Evolutionary conservation across 768 basidiomycete species (phyloP), one percentile per base, ranked within the genome.

Genomic region (Suillus sp.): DNA sequence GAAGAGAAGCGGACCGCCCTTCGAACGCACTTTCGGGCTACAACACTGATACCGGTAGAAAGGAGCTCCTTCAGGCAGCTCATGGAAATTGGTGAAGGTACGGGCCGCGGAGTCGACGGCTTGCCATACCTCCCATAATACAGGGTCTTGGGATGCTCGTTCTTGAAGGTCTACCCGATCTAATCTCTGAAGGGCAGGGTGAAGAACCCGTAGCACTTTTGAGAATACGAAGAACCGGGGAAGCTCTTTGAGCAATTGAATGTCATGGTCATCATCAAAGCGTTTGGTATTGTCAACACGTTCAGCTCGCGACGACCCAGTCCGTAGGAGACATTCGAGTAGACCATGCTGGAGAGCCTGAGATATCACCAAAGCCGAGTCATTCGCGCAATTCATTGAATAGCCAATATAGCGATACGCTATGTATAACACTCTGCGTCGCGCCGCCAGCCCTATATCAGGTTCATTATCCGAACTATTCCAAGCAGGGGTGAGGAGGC

Each of bases 391-490:
- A 37, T 61, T 61, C 51, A 61, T 61, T 14, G 60, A 54, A 37
- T 61, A 57, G 55, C 37, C 54, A 10, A 61, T 61, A 57, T 61
- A 61, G 37, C 48, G 53, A 57, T 61, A 61, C 25, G 51, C 60
- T 18, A 57, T 61, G 34, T 38, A 57, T 20, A 61, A 25, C 48
- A 61, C 54, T 35, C 51, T 57, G 50, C 60, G 60, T 55, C 60
- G 60, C 18, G 54, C 48, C 1, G 48, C 55, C 5, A 61, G 27
- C 50, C 60, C 60, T 22, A 61, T n/a, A n/a, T 57, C 54, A 30
- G 60, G 54, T 54, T 61, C 53, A 30, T 61, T 57, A 30, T 61
- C 60, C 3, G 51, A 57, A 8, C 51, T 30, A 25, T 61, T 57
- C 50, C 55, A 27, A 9, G 60, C 60, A n/a, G 37, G 51, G 25